Conservation (phyloP, 1,284 basidiomycete genomes). For the Anthracocystis panici-leucophaei region DNA sequence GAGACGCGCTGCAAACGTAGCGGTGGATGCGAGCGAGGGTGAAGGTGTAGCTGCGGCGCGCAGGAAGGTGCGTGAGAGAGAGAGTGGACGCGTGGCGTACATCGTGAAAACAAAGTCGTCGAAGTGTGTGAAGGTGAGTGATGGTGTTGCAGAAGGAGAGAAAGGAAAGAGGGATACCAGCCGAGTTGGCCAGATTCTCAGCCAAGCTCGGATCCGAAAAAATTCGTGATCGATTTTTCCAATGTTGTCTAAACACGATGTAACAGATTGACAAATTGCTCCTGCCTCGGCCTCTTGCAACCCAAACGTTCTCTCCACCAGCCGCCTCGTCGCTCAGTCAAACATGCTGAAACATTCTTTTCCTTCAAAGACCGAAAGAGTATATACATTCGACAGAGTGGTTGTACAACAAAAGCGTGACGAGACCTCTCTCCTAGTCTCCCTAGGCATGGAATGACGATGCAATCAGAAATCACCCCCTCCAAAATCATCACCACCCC, state of each 20-base stretch:
- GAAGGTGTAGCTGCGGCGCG: constrained; percentile 37
- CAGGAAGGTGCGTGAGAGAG: not conserved
- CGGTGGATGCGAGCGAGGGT: constrained; percentile 21
- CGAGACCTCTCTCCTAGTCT: too few relatives aligned
- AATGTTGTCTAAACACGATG: not conserved
- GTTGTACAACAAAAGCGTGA: too few relatives aligned
- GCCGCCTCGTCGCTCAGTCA: too few relatives aligned
- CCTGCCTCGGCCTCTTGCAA: too few relatives aligned
- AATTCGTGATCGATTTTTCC: not conserved
- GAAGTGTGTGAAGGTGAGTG: not conserved
- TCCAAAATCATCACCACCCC: constrained; percentile 45
- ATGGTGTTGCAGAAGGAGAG: constrained; percentile 1
- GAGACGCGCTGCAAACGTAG: constrained; percentile 28
- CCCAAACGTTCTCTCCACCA: too few relatives aligned
- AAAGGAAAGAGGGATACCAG: not conserved
- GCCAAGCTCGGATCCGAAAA: constrained; percentile 9
- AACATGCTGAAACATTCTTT: too few relatives aligned
- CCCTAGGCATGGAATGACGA: too few relatives aligned
- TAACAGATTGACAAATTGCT: too few relatives aligned
- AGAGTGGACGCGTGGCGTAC: constrained; percentile 25
- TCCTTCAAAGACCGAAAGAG: too few relatives aligned
- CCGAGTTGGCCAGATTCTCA: too few relatives aligned
- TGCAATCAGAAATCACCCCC: constrained; percentile 41
- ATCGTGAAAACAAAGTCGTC: too few relatives aligned
- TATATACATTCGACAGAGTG: too few relatives aligned